A percentile compares a stretch with the other conserved stretches of the same genome.
Evolutionary conservation across 495 filamentous ascomycete species (phyloP).

Genomic region (Aspergillus saccharolyticus): DNA sequence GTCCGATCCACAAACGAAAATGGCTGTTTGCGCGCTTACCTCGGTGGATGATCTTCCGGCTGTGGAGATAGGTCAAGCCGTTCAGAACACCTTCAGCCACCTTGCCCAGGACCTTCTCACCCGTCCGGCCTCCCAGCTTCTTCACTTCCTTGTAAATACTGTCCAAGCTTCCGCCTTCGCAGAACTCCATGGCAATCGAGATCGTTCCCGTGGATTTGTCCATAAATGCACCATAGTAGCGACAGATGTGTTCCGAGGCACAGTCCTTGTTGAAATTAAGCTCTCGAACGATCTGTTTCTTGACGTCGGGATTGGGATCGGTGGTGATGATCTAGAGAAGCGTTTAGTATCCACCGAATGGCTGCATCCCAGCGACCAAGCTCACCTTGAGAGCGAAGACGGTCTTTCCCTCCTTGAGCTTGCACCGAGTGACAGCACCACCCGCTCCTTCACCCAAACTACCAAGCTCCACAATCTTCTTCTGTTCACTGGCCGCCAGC

Average conservation of each 20-base stretch:
- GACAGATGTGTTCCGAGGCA: conserved; percentile 87
- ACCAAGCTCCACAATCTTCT: conserved; percentile 81
- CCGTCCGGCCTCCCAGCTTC: conserved; percentile 86
- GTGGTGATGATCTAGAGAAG: conserved; percentile 83
- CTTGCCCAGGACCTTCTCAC: conserved; percentile 98
- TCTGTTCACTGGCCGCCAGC: conserved; percentile 84
- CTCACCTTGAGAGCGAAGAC: conserved; percentile 94
- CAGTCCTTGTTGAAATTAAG: conserved; percentile 97
- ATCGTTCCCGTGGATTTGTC: conserved; percentile 91
- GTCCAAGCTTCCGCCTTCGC: conserved; percentile 91
- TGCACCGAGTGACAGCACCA: conserved; percentile 88
- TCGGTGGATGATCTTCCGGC: conserved; percentile 94
- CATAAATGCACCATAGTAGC: conserved; percentile 94
- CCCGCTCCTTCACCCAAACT: conserved; percentile 93
- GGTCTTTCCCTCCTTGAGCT: conserved; percentile 83
- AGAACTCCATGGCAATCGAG: conserved; percentile 98
- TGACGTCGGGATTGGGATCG: conserved; percentile 93
- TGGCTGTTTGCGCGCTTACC: conserved; percentile 34
- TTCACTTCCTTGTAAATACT: conserved; percentile 97
- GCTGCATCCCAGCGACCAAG: background rate
- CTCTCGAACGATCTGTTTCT: conserved; percentile 95
- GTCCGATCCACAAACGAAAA: background rate
- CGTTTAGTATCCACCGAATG: conserved; percentile 8
- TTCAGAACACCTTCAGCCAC: conserved; percentile 93
- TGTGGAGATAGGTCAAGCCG: conserved; percentile 92